Base-by-base conservation (phyloP, 352 stramenopile species). In the Plasmopara halstedii region DNA sequence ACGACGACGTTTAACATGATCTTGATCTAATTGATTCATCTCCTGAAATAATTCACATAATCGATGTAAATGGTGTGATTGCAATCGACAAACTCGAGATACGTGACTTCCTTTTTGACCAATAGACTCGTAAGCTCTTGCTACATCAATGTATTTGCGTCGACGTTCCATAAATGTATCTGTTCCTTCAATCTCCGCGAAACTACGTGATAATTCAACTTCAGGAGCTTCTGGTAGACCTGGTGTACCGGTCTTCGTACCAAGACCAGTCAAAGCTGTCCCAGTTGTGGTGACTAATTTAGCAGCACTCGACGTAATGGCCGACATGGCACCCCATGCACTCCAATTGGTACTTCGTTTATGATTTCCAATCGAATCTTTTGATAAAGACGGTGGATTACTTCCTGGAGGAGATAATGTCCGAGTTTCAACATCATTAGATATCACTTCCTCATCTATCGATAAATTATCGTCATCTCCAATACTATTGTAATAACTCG, bases 271-370 rank as follows among this genome's bases (percentile, higher is more conserved):
- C 14, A 86, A 41, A 2, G 67, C 72, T 6, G 63, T 75, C 18
- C 72, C 73, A 3, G 78, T 91, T 7, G 77, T 78, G 19, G 69
- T 82, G 47, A 90, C 76, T 14, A 89, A 61, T 53, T 88, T 90
- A 2, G 77, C 80, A 21, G 78, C 75, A 48, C 72, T 78, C 21
- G 66, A 83, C 11, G 80, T 91, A 42, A 88, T 60, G 13, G 73
- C 74, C 14, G 74, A 85, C 18, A 91, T 57, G 2, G 76, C 77
- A 9, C 77, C 71, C 80, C 80, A 91, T 1, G 73, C 67, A 42
- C 66, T 80, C 76, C 76, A 88, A 10, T 56, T 70, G 44, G 48
- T 73, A 26, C 37, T 56, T 20, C 53, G 50, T 26, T 57, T 58
- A 56, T n/a, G n/a, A n/a, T 31, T 63, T 23, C 58, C 14, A 14